A percentile compares a stretch with the other conserved stretches of the same genome.
Conservation (phyloP, 345 rosid species). For the Geranium brycei region DNA sequence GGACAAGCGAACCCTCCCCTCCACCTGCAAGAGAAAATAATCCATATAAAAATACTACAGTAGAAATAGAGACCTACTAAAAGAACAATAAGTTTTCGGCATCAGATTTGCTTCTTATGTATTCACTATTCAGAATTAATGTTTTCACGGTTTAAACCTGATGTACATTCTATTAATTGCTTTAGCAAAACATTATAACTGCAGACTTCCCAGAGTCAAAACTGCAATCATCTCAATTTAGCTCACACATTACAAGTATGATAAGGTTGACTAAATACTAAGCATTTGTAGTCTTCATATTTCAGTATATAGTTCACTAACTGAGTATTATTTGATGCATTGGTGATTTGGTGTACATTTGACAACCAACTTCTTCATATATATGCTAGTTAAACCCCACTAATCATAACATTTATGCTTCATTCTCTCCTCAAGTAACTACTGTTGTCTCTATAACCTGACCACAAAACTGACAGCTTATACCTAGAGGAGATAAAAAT, state of each 20-base stretch:
- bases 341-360: neutral
- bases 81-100: neutral
- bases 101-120: neutral
- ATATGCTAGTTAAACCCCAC: neutral
- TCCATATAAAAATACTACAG: neutral
- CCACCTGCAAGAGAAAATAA: slow-evolving; percentile 51
- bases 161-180: too few relatives aligned
- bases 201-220: too few relatives aligned
- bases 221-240: too few relatives aligned
- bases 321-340: neutral
- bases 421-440: neutral
- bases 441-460: neutral
- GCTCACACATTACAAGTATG: too few relatives aligned
- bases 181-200: too few relatives aligned
- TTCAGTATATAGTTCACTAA: too few relatives aligned
- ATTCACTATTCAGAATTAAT: neutral
- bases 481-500: neutral
- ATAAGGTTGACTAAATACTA: too few relatives aligned
- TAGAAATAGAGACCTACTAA: neutral
- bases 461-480: neutral
- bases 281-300: too few relatives aligned
- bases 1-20: slow-evolving; percentile 67
- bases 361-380: neutral
- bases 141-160: too few relatives aligned
- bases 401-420: neutral